These are phyloP conservation scores for Lachancea sp. DNA, from an alignment of 805 yeast genomes.

Conservation along the genomic window DNA sequence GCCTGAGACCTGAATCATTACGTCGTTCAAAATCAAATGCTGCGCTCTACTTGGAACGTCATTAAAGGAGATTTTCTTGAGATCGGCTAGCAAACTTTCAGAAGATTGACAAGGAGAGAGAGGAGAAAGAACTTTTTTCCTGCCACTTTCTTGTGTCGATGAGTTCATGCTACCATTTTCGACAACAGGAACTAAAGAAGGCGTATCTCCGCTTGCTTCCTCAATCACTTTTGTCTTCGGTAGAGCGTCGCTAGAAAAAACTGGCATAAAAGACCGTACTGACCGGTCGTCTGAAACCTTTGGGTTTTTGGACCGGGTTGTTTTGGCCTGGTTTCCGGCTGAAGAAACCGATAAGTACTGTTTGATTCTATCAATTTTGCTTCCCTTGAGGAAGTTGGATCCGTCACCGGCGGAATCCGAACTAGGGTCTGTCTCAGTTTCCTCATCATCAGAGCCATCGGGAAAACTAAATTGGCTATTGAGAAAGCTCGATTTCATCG, in stretches of 20 bases:
- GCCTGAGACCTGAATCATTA: slow-evolving; percentile 62
- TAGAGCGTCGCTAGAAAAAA: slow-evolving; percentile 63
- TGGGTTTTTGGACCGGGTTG: neutral
- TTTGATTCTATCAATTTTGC: neutral
- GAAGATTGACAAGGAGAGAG: slow-evolving; percentile 30
- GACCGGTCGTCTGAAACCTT: slow-evolving; percentile 8
- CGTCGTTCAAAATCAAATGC: slow-evolving; percentile 78
- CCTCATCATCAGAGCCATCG: slow-evolving; percentile 27
- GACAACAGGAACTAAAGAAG: slow-evolving; percentile 53
- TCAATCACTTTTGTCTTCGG: slow-evolving; percentile 64
- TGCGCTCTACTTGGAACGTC: slow-evolving; percentile 91
- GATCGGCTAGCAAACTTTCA: slow-evolving; percentile 31
- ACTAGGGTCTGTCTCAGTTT: slow-evolving; percentile 24
- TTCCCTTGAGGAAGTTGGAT: slow-evolving; percentile 5
- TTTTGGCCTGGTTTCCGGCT: neutral
- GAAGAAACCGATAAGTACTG: neutral
- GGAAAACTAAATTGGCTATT: slow-evolving; percentile 27
- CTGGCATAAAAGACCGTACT: slow-evolving; percentile 38
- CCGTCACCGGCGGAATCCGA: slow-evolving; percentile 1
- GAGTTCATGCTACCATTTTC: slow-evolving; percentile 14
- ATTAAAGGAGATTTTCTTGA: slow-evolving; percentile 53
- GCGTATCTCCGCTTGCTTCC: slow-evolving; percentile 62
- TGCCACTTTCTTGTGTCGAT: slow-evolving; percentile 7
- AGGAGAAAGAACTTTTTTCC: slow-evolving; percentile 19
- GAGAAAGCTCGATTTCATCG: slow-evolving; percentile 61